Evolutionary conservation across 202 grass and related monocot genomes (phyloP).

Genomic region (Thinopyrum obtusiflorum): DNA sequence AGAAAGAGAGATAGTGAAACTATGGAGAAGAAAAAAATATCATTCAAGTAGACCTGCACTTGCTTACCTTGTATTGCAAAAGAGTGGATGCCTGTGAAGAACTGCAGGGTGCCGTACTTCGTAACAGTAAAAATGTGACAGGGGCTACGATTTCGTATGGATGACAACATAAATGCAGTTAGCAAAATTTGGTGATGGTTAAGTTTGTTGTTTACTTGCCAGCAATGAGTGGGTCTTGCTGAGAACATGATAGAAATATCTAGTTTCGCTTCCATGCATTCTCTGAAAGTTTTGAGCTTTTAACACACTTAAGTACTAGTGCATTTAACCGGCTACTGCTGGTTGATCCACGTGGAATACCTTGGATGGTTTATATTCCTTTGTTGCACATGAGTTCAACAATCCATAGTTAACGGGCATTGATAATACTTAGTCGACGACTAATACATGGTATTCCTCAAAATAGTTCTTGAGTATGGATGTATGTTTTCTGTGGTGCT

Average conservation of each 20-base stretch:
- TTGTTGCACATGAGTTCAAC: conserved; percentile 1
- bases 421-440: neutral
- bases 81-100: neutral
- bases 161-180: conserved; percentile 16
- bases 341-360: neutral
- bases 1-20: neutral
- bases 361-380: conserved; percentile 5
- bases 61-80: neutral
- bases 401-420: neutral
- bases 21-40: neutral
- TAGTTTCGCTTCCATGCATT: conserved; percentile 1
- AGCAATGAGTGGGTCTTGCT: neutral
- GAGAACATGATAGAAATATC: neutral
- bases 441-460: neutral
- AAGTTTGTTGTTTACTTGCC: conserved; percentile 3
- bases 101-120: neutral
- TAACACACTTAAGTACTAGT: neutral
- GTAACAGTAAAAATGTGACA: neutral
- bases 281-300: neutral
- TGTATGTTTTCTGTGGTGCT: neutral
- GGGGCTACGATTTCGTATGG: neutral
- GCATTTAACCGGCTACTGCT: neutral
- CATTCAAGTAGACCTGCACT: neutral
- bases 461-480: conserved; percentile 6
- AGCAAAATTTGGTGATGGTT: conserved; percentile 12